Evolutionary conservation across 805 yeast species (phyloP).

Genomic region (Jamesozyma jinghongensis): DNA sequence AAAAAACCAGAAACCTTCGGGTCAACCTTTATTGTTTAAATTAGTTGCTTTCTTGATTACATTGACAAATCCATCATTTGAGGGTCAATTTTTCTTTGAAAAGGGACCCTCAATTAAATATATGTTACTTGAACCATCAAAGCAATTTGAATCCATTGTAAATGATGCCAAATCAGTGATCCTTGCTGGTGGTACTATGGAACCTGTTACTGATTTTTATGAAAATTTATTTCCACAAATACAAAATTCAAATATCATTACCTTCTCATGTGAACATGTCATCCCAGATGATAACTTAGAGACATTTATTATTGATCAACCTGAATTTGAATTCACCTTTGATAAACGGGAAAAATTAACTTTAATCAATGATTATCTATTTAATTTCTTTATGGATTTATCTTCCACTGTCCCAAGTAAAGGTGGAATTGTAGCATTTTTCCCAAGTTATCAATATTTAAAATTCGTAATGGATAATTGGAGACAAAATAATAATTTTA

Average conservation of each 20-base stretch:
- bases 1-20: slow-evolving; percentile 2
- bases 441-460: slow-evolving; percentile 76
- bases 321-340: slow-evolving; percentile 57
- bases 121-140: slow-evolving; percentile 71
- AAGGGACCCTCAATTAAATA: slow-evolving; percentile 43
- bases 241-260: slow-evolving; percentile 33
- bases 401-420: slow-evolving; percentile 37
- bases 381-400: slow-evolving; percentile 30
- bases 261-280: slow-evolving; percentile 74
- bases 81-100: slow-evolving; percentile 67
- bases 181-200: slow-evolving; percentile 94
- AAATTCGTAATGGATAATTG: slow-evolving; percentile 43
- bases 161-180: slow-evolving; percentile 60
- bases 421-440: slow-evolving; percentile 71
- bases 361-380: slow-evolving; percentile 38
- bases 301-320: slow-evolving; percentile 43
- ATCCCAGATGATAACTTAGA: slow-evolving; percentile 61
- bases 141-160: slow-evolving; percentile 55
- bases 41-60: slow-evolving; percentile 55
- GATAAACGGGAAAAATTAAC: slow-evolving; percentile 42
- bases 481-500: slow-evolving; percentile 34
- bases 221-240: slow-evolving; percentile 58
- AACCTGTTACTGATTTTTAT: slow-evolving; percentile 66
- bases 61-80: slow-evolving; percentile 63
- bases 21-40: slow-evolving; percentile 52